phyloP scores from a whole-genome alignment of 78 protist genomes.

The Monosiga brevicollis region DNA sequence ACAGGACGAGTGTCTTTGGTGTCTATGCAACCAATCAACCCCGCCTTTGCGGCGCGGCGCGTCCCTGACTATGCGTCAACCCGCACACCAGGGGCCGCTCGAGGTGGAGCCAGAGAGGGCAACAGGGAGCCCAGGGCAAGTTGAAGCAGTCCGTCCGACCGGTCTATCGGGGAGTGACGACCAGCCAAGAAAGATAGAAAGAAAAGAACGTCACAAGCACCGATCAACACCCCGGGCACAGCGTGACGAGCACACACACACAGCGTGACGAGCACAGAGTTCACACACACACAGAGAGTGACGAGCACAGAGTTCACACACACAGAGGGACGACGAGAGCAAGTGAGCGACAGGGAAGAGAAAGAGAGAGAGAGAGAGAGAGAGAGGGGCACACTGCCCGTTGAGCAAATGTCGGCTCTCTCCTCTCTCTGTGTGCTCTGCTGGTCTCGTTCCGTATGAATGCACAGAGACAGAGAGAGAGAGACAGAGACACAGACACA shows the following conservation, averaged over 20 bases:
- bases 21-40: too few relatives aligned
- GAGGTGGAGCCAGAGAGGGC: background rate
- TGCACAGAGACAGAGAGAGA: background rate
- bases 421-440: background rate
- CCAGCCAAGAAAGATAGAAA: too few relatives aligned
- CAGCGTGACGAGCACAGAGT: background rate
- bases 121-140: background rate
- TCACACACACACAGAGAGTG: background rate
- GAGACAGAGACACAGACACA: background rate
- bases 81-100: conserved; percentile 27
- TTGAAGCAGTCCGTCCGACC: background rate
- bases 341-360: background rate
- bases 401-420: background rate
- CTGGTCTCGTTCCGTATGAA: background rate
- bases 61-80: background rate
- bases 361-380: background rate
- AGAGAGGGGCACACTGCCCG: background rate
- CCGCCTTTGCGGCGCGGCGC: too few relatives aligned
- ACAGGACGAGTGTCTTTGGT: too few relatives aligned
- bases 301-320: background rate
- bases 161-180: background rate
- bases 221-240: background rate
- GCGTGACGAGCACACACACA: background rate
- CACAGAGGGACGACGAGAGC: background rate
- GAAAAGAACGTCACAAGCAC: too few relatives aligned